Evolutionary conservation across 1,284 basidiomycete genomes (phyloP), one percentile per base, ranked within the genome.

Genomic region (Trichosporon inkin): DNA sequence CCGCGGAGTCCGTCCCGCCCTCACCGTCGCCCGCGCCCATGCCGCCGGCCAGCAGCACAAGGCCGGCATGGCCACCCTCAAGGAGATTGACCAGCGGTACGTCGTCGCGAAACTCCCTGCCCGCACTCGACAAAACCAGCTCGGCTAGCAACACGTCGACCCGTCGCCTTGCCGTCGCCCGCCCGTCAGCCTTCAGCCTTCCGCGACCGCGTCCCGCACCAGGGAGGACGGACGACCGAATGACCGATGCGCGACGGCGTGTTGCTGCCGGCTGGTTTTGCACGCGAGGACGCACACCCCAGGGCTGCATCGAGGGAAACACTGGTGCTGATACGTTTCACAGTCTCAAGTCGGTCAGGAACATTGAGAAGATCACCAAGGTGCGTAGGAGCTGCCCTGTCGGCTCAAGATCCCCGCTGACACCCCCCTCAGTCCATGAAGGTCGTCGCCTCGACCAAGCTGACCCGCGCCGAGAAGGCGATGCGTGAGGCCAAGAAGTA

Each of bases 321-420:
- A 24, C 20, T 20, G 36, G 17, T 41, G n/a, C 37, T 22, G 58
- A 54, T 60, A 28, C 49, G 28, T 20, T 40, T 17, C 65, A n/a
- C n/a, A 79, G 78, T 61, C 69, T 80, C 66, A 97, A 98, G 86
- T 96, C 92, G 60, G 95, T 98, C 77, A 85, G 85, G 79, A 98
- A 96, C 82, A 96, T 96, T 77, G 91, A 95, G 85, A 96, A 97
- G 89, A 97, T 96, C 83, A 97, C 93, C 67, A 94, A 95, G 84
- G 91, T 93, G 72, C 63, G 86, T 80, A 53, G 44, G n/a, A n/a
- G n/a, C 37, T 14, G 40, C 3, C 19, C 17, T 36, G 16, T 35
- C 14, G 28, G 59, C n/a, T n/a, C n/a, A n/a, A n/a, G n/a, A n/a
- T n/a, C n/a, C n/a, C n/a, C n/a, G n/a, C 52, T 60, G n/a, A 59